Base-by-base conservation (phyloP, 495 filamentous ascomycete genomes). In the Trypethelium eluteriae region DNA sequence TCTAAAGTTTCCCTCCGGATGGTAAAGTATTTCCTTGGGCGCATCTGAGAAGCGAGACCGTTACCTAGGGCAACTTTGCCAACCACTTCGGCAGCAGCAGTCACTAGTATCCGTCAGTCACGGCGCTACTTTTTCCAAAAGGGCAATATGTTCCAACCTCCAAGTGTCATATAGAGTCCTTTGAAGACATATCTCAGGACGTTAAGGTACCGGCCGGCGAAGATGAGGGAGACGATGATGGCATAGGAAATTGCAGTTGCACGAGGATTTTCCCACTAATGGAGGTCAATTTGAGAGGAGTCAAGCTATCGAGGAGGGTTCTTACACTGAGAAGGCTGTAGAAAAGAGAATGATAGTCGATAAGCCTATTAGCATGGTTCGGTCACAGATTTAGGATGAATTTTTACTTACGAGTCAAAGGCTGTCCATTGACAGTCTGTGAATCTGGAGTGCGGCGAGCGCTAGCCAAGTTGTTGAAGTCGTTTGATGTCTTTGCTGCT, bases 311-410 rank as follows among this genome's bases (percentile, higher is more conserved):
- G 12, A 39, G 39, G 47, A 61, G 53, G 7, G 32, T 34, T 25
- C 85, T 77, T 75, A 87, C 85, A 79, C 85, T 88, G 67, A 99
- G 77, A 64, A 99, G 83, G 76, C 89, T 90, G 73, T 90, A 90
- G 81, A 98, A 93, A 80, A 97, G 85, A 41, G 92, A 96, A 79
- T 98, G 94, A 78, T 97, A 99, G 79, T 93, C 83, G 85, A 64
- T 39, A 63, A 64, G 74, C 72, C 25, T 66, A 63, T 65, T 63
- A 67, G 41, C 39, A 25, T 53, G 56, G 9, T 6, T 46, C 38
- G 50, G 14, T 12, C 49, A 16, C 14, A 62, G 57, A 64, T 18
- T 32, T 64, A 56, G 47, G 25, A 35, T 14, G 16, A 16, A 41
- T 65, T 2, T 64, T 36, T 63, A 78, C 83, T 66, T 84, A 85